Evolutionary conservation across 768 basidiomycete genomes (phyloP), one percentile per base, ranked within the genome.

Genomic region (Hypholoma fasciculare): DNA sequence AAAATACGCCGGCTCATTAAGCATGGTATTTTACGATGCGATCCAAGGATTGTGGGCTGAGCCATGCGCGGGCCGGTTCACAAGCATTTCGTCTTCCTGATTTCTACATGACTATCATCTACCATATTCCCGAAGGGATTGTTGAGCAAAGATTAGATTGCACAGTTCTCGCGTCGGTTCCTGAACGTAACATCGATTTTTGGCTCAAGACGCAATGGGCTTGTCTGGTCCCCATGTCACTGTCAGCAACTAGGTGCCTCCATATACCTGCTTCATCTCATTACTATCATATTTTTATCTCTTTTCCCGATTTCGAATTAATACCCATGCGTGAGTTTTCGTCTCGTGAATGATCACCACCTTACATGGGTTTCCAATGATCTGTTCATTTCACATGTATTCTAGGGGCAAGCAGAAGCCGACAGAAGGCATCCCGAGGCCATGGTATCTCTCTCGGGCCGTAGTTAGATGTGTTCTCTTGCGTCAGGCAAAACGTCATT

Each of bases 401-500:
- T 34, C n/a, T 30, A 46, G 34, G 26, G 20, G 34, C 43, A 34
- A 47, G 20, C 4, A 17, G 54, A 20, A 26, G 42, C 34, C 30
- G 44, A 54, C 7, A 47, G 44, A 37, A 38, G 54, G 16, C 14
- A 40, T 26, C 30, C 54, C 43, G 43, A 46, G 43, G 16, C 43
- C 43, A 54, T 54, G 43, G 43, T 54, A 37, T 11, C 38, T 14
- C 20, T 23, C 20, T 47, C 44, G 43, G 54, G n/a, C 43, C 43
- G 43, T 26, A 36, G 44, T 30, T 19, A 47, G 34, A 27, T 17
- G 46, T 47, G 19, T 16, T 34, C 23, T 30, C 17, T 46, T 34
- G 47, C 51, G 50, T 56, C 59, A 60, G 59, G 37, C 17, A 6
- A 13, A 40, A 57, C 59, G 59, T 60, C 59, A 60, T 60, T 56